Evolutionary conservation across 495 filamentous ascomycete species (phyloP), one percentile per base, ranked within the genome.

Genomic region (Astrothelium subdiscretum): DNA sequence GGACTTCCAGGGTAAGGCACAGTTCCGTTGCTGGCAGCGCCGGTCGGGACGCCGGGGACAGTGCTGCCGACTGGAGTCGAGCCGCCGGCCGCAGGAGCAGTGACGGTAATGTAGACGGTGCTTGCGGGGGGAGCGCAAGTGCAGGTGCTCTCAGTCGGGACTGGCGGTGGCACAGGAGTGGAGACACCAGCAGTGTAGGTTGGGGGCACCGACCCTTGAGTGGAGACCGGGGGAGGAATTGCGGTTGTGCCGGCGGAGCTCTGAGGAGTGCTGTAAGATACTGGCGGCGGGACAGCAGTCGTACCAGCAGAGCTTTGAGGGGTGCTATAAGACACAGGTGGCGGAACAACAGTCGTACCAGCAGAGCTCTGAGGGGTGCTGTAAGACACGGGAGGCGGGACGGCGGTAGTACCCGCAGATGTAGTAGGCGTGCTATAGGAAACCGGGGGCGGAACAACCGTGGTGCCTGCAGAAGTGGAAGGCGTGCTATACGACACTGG

Each of bases 181-280:
- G 35, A 38, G 35, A 38, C 35, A 31, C 57, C 31, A 29, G 29
- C 15, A 6, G 35, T 8, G 35, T 38, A 38, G 35, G 8, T 38
- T 38, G 35, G 35, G 35, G 35, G 35, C 8, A 15, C 35, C 5
- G 42, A 58, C 12, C 31, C 32, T 12, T 20, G 27, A 5, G 58
- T 13, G 6, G 59, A 24, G 20, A 26, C 32, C 29, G 61, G 61
- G 51, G 32, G 40, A 38, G 40, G 32, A n/a, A 57, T 11, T 0
- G 29, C 58, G 10, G 58, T 35, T 1, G 63, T 62, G 51, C 59
- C 43, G 31, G 63, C 22, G 29, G 48, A 31, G 48, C n/a, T 48
- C 5, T 15, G 43, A 15, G 12, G 1, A 18, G 43, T 18, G 43
- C 12, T 0, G n/a, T 48, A 20, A 48, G 44, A 59, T 0, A 57